A percentile compares a stretch with the other conserved stretches of the same genome.
These are phyloP conservation scores for Camelina sativa DNA, from an alignment of 345 rosid genomes.

Conservation along the genomic window DNA sequence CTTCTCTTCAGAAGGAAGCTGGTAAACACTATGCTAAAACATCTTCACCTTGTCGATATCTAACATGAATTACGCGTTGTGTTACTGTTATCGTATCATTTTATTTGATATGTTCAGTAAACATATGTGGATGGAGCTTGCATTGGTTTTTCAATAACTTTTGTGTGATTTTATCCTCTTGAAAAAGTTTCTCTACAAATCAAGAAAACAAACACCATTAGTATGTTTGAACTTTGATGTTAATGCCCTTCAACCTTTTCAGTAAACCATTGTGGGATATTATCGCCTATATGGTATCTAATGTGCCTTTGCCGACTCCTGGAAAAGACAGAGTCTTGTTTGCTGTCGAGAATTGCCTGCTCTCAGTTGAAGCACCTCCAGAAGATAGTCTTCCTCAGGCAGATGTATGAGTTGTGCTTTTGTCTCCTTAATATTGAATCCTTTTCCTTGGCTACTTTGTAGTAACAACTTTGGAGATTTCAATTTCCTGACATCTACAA, in stretches of 20 bases:
- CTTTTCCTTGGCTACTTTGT: slow-evolving; percentile 15
- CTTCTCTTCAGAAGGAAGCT: slow-evolving; percentile 85
- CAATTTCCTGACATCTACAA: slow-evolving; percentile 23
- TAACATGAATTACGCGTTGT: not conserved
- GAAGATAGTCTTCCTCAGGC: slow-evolving; percentile 93
- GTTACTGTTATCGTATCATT: slow-evolving; percentile 6
- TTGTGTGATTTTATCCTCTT: slow-evolving; percentile 16
- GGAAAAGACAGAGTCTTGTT: slow-evolving; percentile 91
- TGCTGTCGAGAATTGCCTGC: slow-evolving; percentile 85
- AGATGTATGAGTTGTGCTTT: slow-evolving; percentile 63
- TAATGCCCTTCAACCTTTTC: slow-evolving; percentile 54
- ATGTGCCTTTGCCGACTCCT: slow-evolving; percentile 92
- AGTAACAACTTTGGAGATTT: slow-evolving; percentile 6
- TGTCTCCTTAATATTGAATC: slow-evolving; percentile 29
- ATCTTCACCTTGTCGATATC: not conserved
- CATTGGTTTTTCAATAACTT: slow-evolving; percentile 14
- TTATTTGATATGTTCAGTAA: slow-evolving; percentile 18
- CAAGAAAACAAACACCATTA: not conserved
- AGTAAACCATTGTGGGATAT: slow-evolving; percentile 97
- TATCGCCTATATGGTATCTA: slow-evolving; percentile 72
- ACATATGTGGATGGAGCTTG: slow-evolving; percentile 1
- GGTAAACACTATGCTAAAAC: slow-evolving; percentile 50
- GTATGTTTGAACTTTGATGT: slow-evolving; percentile 41
- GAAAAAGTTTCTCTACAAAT: not conserved
- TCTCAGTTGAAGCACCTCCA: slow-evolving; percentile 90